Evolutionary conservation across 352 stramenopile genomes (phyloP).

Genomic region (Globisporangium echinulatum): DNA sequence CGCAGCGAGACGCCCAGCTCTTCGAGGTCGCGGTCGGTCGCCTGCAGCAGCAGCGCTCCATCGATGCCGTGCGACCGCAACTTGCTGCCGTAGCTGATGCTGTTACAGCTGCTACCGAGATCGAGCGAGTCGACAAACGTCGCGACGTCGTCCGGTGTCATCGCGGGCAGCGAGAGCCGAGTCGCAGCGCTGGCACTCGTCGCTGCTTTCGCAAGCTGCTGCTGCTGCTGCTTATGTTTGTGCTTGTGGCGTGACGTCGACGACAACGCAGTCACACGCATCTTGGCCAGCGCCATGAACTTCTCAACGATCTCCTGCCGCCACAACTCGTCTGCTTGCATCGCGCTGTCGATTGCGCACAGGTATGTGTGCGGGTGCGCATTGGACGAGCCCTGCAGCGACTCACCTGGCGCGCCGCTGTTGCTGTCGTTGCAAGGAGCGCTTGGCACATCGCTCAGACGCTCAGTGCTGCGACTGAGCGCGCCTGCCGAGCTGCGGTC

Average conservation of each 20-base stretch:
- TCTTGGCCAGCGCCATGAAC: slow-evolving; percentile 20
- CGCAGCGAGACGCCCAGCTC: slow-evolving; percentile 63
- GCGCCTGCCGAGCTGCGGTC: slow-evolving; percentile 3
- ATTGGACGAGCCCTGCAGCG: not conserved
- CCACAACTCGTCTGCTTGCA: slow-evolving; percentile 49
- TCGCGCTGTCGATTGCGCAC: slow-evolving; percentile 21
- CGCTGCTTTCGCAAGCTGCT: not conserved
- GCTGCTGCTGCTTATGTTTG: not conserved
- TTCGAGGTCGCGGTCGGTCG: slow-evolving; percentile 48
- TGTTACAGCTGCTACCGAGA: slow-evolving; percentile 26
- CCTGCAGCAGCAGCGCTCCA: slow-evolving; percentile 44
- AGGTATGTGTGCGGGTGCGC: slow-evolving; percentile 8
- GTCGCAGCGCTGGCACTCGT: not conserved
- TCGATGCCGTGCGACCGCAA: slow-evolving; percentile 57
- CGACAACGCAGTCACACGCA: slow-evolving; percentile 1
- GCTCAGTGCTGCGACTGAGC: not conserved
- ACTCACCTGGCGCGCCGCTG: not conserved
- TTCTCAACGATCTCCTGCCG: slow-evolving; percentile 52
- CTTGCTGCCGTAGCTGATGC: slow-evolving; percentile 21
- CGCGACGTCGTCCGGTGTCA: slow-evolving; percentile 41
- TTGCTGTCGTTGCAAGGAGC: not conserved
- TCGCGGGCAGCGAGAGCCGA: slow-evolving; percentile 3
- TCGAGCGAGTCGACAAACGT: slow-evolving; percentile 42
- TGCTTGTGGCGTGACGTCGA: slow-evolving; percentile 14
- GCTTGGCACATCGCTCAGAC: not conserved